These are phyloP conservation scores for Whalleya microplaca DNA, from an alignment of 2,329 filamentous ascomycete genomes.

Conservation along the genomic window DNA sequence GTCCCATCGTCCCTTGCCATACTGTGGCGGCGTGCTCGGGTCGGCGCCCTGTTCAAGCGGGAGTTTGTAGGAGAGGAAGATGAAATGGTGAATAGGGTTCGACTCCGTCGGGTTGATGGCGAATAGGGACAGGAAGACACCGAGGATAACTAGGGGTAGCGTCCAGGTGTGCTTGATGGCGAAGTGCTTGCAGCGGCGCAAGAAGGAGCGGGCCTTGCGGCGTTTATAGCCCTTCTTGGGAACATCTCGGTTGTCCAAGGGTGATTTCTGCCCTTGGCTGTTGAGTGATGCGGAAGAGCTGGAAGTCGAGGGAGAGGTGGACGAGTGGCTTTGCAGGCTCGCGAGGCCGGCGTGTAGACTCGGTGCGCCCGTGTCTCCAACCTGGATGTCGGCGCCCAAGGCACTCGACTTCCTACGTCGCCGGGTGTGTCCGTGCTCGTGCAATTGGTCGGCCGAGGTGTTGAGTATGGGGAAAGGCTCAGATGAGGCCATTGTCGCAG, in stretches of 20 bases:
- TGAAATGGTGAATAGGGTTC: constrained; percentile 79
- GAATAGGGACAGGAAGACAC: constrained; percentile 69
- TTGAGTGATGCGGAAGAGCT: constrained; percentile 17
- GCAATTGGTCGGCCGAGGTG: constrained; percentile 53
- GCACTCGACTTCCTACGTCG: constrained; percentile 61
- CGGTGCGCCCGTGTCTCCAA: constrained; percentile 60
- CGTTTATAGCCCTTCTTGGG: constrained; percentile 55
- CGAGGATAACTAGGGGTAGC: constrained; percentile 69
- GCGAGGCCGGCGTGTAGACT: constrained; percentile 57
- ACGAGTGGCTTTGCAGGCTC: constrained; percentile 41
- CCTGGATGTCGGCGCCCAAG: constrained; percentile 55
- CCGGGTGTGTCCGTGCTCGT: constrained; percentile 44
- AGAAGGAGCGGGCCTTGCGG: constrained; percentile 56
- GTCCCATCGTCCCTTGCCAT: constrained; percentile 88
- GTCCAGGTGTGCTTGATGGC: constrained; percentile 63
- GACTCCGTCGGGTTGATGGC: constrained; percentile 74
- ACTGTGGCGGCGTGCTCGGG: constrained; percentile 61
- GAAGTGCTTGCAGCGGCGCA: constrained; percentile 56
- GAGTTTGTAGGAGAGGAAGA: constrained; percentile 88
- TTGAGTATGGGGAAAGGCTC: constrained; percentile 62
- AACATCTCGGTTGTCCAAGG: constrained; percentile 28
- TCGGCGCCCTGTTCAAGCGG: constrained; percentile 49
- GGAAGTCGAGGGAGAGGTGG: constrained; percentile 11
- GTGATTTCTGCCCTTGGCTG: constrained; percentile 26
- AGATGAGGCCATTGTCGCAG: constrained; percentile 46